phyloP scores from a whole-genome alignment of 305 asterid species.

The Fraxinus paxiana region DNA sequence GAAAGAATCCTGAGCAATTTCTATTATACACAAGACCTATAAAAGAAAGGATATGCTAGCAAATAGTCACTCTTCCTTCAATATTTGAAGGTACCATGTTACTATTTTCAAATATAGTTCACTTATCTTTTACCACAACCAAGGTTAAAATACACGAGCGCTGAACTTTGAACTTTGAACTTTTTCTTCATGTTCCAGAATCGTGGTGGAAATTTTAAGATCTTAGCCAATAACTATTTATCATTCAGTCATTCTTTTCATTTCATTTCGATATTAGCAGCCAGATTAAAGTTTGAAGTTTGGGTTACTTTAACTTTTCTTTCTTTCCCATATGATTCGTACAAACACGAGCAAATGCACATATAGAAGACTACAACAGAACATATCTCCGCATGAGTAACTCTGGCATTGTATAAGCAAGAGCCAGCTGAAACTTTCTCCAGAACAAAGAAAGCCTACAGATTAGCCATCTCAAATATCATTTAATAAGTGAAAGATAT shows the following conservation, averaged over 20 bases:
- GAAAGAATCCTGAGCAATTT: not conserved
- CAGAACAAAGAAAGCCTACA: not conserved
- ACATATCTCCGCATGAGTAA: not conserved
- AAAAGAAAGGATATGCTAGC: not conserved
- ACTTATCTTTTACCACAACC: not conserved
- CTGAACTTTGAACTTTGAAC: not conserved
- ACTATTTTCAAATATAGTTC: not conserved
- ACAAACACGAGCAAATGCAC: not conserved
- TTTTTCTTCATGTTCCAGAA: not conserved
- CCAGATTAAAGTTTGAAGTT: not conserved
- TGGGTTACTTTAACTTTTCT: not conserved
- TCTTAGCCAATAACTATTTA: not conserved
- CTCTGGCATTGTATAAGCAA: not conserved
- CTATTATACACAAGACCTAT: not conserved
- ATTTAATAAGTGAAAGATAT: not conserved
- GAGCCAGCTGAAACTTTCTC: not conserved
- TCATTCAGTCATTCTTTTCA: not conserved
- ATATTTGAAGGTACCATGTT: not conserved
- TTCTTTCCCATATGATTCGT: not conserved
- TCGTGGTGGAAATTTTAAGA: not conserved
- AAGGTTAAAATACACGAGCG: not conserved
- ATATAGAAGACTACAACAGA: not conserved
- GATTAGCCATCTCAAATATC: not conserved
- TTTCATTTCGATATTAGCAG: not conserved
- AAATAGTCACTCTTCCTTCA: not conserved